Conservation (phyloP, 1,284 basidiomycete genomes). For the Heterobasidion parviporum region DNA sequence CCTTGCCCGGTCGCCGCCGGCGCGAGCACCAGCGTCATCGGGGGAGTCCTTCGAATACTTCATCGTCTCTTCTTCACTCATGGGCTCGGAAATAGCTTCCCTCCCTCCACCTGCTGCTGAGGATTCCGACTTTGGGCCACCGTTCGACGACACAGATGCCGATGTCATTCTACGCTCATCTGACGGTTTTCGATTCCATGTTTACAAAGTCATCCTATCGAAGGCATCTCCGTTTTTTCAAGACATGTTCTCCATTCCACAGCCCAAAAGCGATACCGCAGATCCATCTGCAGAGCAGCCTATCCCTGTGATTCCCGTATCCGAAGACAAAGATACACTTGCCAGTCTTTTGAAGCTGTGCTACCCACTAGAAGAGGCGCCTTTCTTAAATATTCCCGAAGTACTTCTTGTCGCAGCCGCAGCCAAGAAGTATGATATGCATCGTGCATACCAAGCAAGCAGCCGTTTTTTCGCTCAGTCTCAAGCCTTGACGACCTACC, state of each 20-base stretch:
- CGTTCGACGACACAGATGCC: slow-evolving; percentile 13
- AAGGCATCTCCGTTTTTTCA: slow-evolving; percentile 28
- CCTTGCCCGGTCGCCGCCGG: too few species aligned
- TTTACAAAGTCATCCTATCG: slow-evolving; percentile 23
- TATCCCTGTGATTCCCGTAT: slow-evolving; percentile 1
- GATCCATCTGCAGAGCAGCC: too few species aligned
- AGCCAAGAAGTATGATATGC: slow-evolving; percentile 9
- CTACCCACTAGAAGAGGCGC: slow-evolving; percentile 3
- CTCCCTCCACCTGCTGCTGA: neutral
- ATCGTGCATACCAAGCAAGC: neutral
- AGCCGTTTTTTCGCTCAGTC: neutral
- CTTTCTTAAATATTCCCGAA: neutral
- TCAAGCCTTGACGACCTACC: neutral
- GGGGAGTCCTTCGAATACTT: too few species aligned
- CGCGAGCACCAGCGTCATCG: too few species aligned
- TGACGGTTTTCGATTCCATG: slow-evolving; percentile 25
- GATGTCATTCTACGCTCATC: slow-evolving; percentile 28
- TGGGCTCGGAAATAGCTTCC: neutral
- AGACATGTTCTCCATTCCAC: slow-evolving; percentile 21
- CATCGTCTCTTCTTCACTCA: neutral
- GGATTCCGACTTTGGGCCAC: neutral
- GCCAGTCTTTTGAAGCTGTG: slow-evolving; percentile 6
- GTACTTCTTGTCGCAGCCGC: neutral
- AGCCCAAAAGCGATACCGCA: neutral
- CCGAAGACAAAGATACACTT: slow-evolving; percentile 3